Base-by-base conservation (phyloP, 169 alveolate genomes). In the Plasmodium coatneyi region DNA sequence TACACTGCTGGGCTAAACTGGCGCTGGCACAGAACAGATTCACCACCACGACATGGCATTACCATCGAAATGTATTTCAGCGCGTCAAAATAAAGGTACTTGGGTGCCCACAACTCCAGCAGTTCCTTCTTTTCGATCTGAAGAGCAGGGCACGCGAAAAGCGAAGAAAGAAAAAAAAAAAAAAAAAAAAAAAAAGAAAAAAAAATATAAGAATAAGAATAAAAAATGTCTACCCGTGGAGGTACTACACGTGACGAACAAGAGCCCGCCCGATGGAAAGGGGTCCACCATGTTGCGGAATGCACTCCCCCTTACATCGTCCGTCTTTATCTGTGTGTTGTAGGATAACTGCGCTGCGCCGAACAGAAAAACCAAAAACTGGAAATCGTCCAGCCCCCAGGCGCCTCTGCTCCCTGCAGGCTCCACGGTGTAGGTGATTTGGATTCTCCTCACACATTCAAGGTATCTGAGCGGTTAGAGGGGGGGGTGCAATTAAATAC, bases 401-500 rank as follows among this genome's bases (percentile, higher is more conserved):
- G 99, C 99, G 5, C 99, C 99, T 91, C 99, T 99, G 34, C 99
- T 98, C 6, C 99, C 99, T 0, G 99, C 99, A 3, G 99, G 99
- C 93, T 99, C 99, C 34, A 99, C 98, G 79, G 97, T 97, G 95
- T 99, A 99, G 56, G 97, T 94, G 52, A 96, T 96, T 93, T 99
- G 98, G 32, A 99, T 95, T 89, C 97, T 97, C 93, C 99, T 98
- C 92, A 98, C 98, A 49, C 99, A 96, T 60, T 96, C 96, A 36
- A 99, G 96, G 94, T 99, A 99, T 80, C 99, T 98, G 80, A 90
- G 78, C 66, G 60, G 56, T 41, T 71, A 70, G 74, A 71, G 14
- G 56, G 56, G 56, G n/a, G 56, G n/a, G n/a, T n/a, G n/a, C n/a
- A 46, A 12, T 46, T 46, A 46, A 46, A 10, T 12, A 12, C n/a